phyloP scores from a whole-genome alignment of 2,329 filamentous ascomycete species.

The Colletotrichum tanaceti region DNA sequence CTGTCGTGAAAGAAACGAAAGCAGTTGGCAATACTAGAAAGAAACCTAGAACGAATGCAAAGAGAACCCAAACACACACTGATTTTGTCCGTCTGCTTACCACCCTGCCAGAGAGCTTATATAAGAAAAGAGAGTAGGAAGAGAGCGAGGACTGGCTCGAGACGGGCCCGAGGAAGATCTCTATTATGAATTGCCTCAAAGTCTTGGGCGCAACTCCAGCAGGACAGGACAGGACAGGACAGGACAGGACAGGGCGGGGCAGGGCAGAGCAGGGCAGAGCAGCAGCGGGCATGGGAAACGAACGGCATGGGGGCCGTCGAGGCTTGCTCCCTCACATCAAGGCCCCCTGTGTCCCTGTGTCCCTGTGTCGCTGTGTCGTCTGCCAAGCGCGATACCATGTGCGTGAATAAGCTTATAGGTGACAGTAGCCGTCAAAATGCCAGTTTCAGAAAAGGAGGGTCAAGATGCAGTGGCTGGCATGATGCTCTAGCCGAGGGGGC shows the following conservation, averaged over 20 bases:
- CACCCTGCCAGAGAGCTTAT: constrained; percentile 41
- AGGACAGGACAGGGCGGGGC: too few relatives aligned
- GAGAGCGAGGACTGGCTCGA: background rate
- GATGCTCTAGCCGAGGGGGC: constrained; percentile 18
- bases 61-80: constrained; percentile 21
- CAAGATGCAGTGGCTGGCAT: constrained; percentile 18
- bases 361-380: constrained; percentile 21
- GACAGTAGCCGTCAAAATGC: constrained; percentile 36
- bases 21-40: constrained; percentile 15
- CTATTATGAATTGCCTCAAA: constrained; percentile 36
- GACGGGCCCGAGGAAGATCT: constrained; percentile 28
- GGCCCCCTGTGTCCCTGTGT: too few relatives aligned
- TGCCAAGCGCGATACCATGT: constrained; percentile 27
- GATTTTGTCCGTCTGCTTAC: constrained; percentile 22
- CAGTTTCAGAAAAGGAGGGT: constrained; percentile 39
- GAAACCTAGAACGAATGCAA: constrained; percentile 16
- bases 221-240: too few relatives aligned
- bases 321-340: constrained; percentile 25
- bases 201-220: constrained; percentile 19
- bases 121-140: constrained; percentile 21
- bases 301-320: constrained; percentile 20
- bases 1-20: constrained; percentile 23
- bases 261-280: constrained; percentile 20
- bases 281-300: constrained; percentile 30
- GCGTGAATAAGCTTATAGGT: constrained; percentile 39